Conservation (phyloP, 306 rosid genomes). For the Castanea sativa region DNA sequence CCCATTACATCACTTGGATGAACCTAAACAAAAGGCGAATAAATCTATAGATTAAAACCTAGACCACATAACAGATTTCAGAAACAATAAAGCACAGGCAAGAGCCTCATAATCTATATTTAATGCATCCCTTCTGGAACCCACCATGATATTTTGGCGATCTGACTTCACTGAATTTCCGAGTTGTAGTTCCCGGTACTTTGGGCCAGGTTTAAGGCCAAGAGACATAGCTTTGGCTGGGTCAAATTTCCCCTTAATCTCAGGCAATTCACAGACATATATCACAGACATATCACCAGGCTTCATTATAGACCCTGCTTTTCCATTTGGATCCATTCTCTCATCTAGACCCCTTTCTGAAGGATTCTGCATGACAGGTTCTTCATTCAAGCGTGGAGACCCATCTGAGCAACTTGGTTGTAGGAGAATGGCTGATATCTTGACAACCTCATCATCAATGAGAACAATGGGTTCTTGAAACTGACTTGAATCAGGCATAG, state of each 20-base stretch:
- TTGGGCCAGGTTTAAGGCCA: slow-evolving; percentile 81
- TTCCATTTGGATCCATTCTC: slow-evolving; percentile 26
- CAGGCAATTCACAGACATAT: slow-evolving; percentile 84
- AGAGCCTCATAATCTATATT: slow-evolving; percentile 6
- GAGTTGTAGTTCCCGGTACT: slow-evolving; percentile 71
- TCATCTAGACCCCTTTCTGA: slow-evolving; percentile 27
- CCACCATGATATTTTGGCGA: slow-evolving; percentile 58
- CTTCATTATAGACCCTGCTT: slow-evolving; percentile 34
- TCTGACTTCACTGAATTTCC: slow-evolving; percentile 91
- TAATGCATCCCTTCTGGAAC: slow-evolving; percentile 25
- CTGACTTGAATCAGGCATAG: slow-evolving; percentile 28
- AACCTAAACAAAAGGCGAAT: slow-evolving; percentile 48
- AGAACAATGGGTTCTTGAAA: slow-evolving; percentile 65
- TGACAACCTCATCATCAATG: slow-evolving; percentile 78
- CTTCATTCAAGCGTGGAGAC: slow-evolving; percentile 15
- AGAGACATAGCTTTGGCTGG: slow-evolving; percentile 68
- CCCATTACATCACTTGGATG: slow-evolving; percentile 92
- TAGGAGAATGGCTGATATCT: slow-evolving; percentile 74
- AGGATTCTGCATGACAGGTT: slow-evolving; percentile 2
- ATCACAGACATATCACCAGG: slow-evolving; percentile 91
- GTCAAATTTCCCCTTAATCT: slow-evolving; percentile 84
- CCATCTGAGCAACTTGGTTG: slow-evolving; percentile 43
- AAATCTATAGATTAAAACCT: slow-evolving; percentile 15
- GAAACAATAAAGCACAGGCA: slow-evolving; percentile 17
- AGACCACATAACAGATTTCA: slow-evolving; percentile 18